A percentile compares a stretch with the other conserved stretches of the same genome.
Conservation (phyloP, 1,139 yeast genomes). For the Yamadazyma membranifaciens region DNA sequence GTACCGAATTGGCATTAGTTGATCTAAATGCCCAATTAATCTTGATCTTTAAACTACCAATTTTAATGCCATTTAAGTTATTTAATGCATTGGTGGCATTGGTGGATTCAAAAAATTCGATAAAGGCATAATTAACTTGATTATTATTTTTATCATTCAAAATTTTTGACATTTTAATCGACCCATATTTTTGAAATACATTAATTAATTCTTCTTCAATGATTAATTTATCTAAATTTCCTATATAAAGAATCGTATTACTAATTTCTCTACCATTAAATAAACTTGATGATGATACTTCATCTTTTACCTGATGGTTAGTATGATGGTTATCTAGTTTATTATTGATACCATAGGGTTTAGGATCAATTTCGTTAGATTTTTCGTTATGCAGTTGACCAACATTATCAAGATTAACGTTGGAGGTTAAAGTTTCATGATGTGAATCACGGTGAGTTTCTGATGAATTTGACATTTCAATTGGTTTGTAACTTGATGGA, state of each 20-base stretch:
- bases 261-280: slow-evolving; percentile 81
- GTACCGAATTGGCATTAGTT: slow-evolving; percentile 42
- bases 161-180: slow-evolving; percentile 61
- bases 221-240: slow-evolving; percentile 66
- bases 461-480: too few species aligned
- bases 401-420: too few species aligned
- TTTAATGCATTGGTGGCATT: slow-evolving; percentile 65
- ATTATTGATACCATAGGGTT: background rate
- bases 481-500: too few species aligned
- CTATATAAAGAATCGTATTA: slow-evolving; percentile 71
- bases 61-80: slow-evolving; percentile 53
- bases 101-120: slow-evolving; percentile 62
- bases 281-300: slow-evolving; percentile 58
- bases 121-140: slow-evolving; percentile 80
- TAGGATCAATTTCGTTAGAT: too few species aligned
- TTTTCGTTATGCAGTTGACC: too few species aligned
- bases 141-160: slow-evolving; percentile 73
- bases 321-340: too few species aligned
- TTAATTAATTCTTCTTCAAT: slow-evolving; percentile 62
- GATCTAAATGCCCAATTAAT: slow-evolving; percentile 87
- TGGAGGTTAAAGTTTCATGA: too few species aligned
- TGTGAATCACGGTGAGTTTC: too few species aligned
- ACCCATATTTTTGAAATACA: slow-evolving; percentile 61
- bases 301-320: background rate
- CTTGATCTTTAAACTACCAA: slow-evolving; percentile 55